Evolutionary conservation across 2,329 filamentous ascomycete species (phyloP), one percentile per base, ranked within the genome.

Genomic region (Coniochaeta ligniaria): DNA sequence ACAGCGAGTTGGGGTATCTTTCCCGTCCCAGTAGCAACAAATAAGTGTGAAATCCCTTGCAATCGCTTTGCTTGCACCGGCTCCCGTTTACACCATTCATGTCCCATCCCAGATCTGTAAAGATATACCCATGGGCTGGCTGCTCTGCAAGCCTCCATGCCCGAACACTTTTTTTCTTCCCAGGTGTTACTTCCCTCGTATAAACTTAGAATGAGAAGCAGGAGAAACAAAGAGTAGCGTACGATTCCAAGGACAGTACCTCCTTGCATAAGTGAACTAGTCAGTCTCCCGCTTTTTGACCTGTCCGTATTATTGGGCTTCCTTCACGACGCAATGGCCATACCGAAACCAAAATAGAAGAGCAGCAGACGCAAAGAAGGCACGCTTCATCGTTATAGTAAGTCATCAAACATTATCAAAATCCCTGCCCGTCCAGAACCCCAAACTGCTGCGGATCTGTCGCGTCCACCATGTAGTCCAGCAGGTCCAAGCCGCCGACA

Each of bases 391-490:
- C 6, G n/a, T 24, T 16, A 52, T 22, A 31, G 22, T 26, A 6
- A 17, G n/a, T 4, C 12, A 9, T 52, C 14, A 26, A 52, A 4
- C 28, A 20, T 38, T 20, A 12, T 59, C 45, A 59, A 22, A 59
- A 52, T 6, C 45, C 45, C 31, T 50, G 33, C 28, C 58, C 47
- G n/a, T 59, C 58, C 16, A 59, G 17, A 8, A 38, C 28, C 1
- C 35, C 36, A 17, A 41, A 41, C 24, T 28, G 24, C 35, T 45
- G 35, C 26, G 31, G 26, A 31, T 59, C 43, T 24, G 60, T 47
- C 43, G 76, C 74, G 43, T 84, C 85, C 80, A 87, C 82, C 84
- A 88, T 87, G 64, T 85, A 88, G 68, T 89, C 86, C 16, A 89
- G 78, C 66, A 89, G 69, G 68, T 89, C 86, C 35, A 88, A 76